phyloP scores from a whole-genome alignment of 2,329 filamentous ascomycete species.

The Orbilia blumenaviensis region DNA sequence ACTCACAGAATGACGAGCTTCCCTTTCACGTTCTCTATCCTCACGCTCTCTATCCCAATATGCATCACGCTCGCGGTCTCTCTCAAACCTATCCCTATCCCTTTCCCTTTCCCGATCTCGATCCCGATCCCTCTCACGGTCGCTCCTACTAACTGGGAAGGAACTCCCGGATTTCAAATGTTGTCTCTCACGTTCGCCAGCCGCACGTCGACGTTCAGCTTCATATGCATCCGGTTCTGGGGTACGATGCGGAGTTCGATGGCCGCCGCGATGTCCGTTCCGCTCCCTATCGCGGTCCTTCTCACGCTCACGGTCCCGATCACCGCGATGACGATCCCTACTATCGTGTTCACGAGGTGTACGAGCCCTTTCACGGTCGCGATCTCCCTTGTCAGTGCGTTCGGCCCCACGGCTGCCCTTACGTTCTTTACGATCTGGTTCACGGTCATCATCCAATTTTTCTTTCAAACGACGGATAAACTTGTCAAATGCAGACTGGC shows the following conservation, averaged over 20 bases:
- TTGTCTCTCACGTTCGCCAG: conserved; percentile 91
- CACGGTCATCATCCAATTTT: conserved; percentile 79
- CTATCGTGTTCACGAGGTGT: conserved; percentile 50
- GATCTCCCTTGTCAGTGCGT: conserved; percentile 48
- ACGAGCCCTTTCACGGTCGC: conserved; percentile 49
- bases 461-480: conserved; percentile 89
- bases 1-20: conserved; percentile 67
- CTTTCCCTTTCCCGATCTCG: conserved; percentile 72
- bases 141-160: conserved; percentile 57
- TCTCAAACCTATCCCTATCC: conserved; percentile 68
- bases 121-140: conserved; percentile 64
- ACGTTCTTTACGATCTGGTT: conserved; percentile 67
- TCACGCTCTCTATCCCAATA: conserved; percentile 59
- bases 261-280: conserved; percentile 42
- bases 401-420: conserved; percentile 62
- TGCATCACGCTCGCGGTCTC: conserved; percentile 59
- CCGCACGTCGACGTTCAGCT: conserved; percentile 90
- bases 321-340: conserved; percentile 52
- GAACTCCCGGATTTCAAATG: conserved; percentile 74
- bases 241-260: conserved; percentile 84
- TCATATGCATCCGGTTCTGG: conserved; percentile 96
- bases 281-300: conserved; percentile 57
- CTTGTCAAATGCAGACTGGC: conserved; percentile 88
- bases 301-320: conserved; percentile 53
- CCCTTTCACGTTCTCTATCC: conserved; percentile 59